A percentile compares a stretch with the other conserved stretches of the same genome.
phyloP scores from a whole-genome alignment of 148 eudicot genomes.

The Vaccinium myrtillus region DNA sequence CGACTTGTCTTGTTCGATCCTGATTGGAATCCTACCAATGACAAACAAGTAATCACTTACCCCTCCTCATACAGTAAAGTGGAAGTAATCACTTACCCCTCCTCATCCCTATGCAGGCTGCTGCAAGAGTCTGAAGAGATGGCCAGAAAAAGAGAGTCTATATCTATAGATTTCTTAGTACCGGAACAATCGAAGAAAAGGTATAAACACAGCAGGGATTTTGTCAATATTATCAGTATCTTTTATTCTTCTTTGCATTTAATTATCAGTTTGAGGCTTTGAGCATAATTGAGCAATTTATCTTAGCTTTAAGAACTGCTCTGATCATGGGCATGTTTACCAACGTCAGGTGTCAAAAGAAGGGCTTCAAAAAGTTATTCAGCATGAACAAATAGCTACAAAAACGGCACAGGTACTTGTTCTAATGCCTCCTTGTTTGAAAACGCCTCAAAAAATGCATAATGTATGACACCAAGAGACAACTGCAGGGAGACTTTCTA shows the following conservation, averaged over 20 bases:
- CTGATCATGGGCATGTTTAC: slow-evolving; percentile 61
- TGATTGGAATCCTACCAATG: slow-evolving; percentile 99
- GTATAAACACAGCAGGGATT: slow-evolving; percentile 34
- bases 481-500: slow-evolving; percentile 70
- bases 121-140: slow-evolving; percentile 99
- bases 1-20: slow-evolving; percentile 97
- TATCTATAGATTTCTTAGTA: slow-evolving; percentile 89
- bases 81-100: no score
- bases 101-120: slow-evolving; percentile 57
- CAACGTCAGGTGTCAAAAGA: slow-evolving; percentile 99
- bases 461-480: slow-evolving; percentile 14
- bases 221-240: slow-evolving; percentile 11
- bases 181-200: slow-evolving; percentile 99
- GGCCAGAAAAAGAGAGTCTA: slow-evolving; percentile 98
- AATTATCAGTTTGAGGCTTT: neutral
- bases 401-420: slow-evolving; percentile 43
- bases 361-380: slow-evolving; percentile 98
- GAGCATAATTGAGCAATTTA: neutral
- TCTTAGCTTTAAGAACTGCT: neutral
- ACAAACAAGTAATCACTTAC: slow-evolving; percentile 76
- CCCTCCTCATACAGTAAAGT: neutral
- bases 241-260: neutral
- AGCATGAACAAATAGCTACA: slow-evolving; percentile 65
- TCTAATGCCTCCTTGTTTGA: slow-evolving; percentile 11
- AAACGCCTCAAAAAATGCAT: neutral